Conservation (phyloP, 345 rosid genomes). For the Hevea brasiliensis region DNA sequence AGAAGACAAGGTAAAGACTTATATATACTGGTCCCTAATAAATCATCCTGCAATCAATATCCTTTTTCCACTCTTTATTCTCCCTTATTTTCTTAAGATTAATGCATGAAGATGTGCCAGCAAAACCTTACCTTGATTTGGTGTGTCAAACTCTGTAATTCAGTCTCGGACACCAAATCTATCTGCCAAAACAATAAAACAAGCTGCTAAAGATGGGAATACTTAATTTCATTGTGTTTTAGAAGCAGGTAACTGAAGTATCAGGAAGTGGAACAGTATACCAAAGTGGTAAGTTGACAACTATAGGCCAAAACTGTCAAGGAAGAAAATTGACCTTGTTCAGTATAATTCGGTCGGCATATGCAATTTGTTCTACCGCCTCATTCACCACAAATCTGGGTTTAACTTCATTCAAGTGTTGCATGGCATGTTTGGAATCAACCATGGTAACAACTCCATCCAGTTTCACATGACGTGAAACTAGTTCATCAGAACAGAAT, state of each 20-base stretch:
- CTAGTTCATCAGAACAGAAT: slow-evolving; percentile 63
- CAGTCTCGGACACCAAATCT: slow-evolving; percentile 61
- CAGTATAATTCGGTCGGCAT: slow-evolving; percentile 72
- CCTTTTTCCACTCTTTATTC: background rate
- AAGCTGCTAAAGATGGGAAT: background rate
- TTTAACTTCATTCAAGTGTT: slow-evolving; percentile 64
- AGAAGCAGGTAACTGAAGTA: background rate
- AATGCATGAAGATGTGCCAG: background rate
- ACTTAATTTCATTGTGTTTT: background rate
- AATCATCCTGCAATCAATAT: background rate
- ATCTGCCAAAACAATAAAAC: slow-evolving; percentile 42
- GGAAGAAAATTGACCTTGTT: slow-evolving; percentile 51
- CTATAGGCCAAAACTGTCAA: background rate
- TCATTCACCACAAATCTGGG: slow-evolving; percentile 77
- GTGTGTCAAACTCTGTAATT: slow-evolving; percentile 45
- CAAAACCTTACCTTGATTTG: slow-evolving; percentile 52
- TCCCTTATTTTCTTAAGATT: background rate
- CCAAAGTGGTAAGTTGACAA: background rate
- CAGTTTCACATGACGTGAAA: slow-evolving; percentile 53
- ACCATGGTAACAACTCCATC: slow-evolving; percentile 83
- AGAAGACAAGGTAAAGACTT: background rate
- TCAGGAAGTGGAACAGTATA: background rate
- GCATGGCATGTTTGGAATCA: slow-evolving; percentile 73
- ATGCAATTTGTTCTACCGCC: slow-evolving; percentile 78
- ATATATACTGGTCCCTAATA: background rate